These are phyloP conservation scores for Pseudoscleropodium purum DNA, from an alignment of 225 moss, liverwort and hornwort species.

Conservation along the genomic window DNA sequence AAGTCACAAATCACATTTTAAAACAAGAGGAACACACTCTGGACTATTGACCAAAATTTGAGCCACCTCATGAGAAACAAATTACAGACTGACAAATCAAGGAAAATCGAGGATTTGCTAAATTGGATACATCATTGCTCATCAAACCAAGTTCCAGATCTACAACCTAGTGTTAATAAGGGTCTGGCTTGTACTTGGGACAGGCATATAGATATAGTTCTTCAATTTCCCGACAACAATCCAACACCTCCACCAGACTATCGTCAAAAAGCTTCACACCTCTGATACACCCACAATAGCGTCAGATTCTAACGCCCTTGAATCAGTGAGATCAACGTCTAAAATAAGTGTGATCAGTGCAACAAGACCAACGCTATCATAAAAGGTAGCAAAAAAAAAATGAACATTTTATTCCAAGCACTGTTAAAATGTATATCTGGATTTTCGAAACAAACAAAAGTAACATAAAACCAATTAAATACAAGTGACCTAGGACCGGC, in stretches of 20 bases:
- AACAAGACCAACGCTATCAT: neutral
- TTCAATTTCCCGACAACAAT: constrained; percentile 60
- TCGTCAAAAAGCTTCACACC: constrained; percentile 86
- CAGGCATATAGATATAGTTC: constrained; percentile 90
- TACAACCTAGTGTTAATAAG: neutral
- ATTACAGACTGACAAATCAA: neutral
- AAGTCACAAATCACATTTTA: neutral
- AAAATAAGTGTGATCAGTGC: neutral
- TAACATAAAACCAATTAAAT: neutral
- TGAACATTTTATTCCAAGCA: neutral
- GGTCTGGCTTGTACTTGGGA: constrained; percentile 50
- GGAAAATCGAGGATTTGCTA: neutral
- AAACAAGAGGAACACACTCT: neutral
- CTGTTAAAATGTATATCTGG: neutral
- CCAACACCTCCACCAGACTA: constrained; percentile 55
- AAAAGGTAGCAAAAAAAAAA: neutral
- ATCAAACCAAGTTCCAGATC: constrained; percentile 23
- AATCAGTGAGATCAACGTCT: neutral
- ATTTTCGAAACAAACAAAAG: neutral
- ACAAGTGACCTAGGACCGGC: neutral
- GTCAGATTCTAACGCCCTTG: neutral
- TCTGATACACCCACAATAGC: constrained; percentile 47
- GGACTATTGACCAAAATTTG: neutral
- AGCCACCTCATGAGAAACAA: neutral
- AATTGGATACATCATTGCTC: neutral